phyloP scores from a whole-genome alignment of 805 yeast genomes.

The Middelhovenomyces tepae region DNA sequence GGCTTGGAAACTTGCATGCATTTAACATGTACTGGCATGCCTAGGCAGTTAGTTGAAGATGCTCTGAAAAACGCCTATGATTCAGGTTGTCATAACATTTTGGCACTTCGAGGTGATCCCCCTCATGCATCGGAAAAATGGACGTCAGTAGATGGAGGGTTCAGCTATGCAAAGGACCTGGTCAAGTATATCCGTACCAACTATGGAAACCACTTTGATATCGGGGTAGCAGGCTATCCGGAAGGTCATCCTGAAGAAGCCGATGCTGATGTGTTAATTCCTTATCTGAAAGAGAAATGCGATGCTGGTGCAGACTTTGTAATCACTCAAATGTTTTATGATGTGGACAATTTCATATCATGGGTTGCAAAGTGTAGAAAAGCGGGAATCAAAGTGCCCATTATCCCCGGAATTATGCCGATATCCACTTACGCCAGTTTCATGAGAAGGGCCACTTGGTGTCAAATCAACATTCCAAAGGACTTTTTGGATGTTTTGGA shows the following conservation, averaged over 20 bases:
- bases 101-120: conserved; percentile 94
- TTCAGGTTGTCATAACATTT: conserved; percentile 90
- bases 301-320: conserved; percentile 93
- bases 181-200: conserved; percentile 62
- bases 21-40: conserved; percentile 94
- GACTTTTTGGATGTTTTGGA: conserved; percentile 61
- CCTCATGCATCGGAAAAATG: conserved; percentile 46
- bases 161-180: conserved; percentile 80
- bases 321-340: conserved; percentile 96
- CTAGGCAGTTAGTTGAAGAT: conserved; percentile 64
- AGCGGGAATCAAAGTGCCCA: conserved; percentile 71
- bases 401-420: conserved; percentile 98
- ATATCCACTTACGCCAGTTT: conserved; percentile 92
- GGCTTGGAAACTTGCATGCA: conserved; percentile 98
- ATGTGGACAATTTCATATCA: conserved; percentile 68
- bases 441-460: conserved; percentile 91
- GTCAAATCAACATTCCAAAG: conserved; percentile 72
- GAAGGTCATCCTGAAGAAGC: conserved; percentile 93
- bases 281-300: conserved; percentile 72
- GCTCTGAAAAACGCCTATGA: conserved; percentile 79
- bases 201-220: conserved; percentile 84
- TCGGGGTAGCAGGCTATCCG: conserved; percentile 96
- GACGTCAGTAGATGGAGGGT: conserved; percentile 57
- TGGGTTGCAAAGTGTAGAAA: conserved; percentile 74
- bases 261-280: conserved; percentile 43